Evolutionary conservation across 2,329 filamentous ascomycete species (phyloP), one percentile per base, ranked within the genome.

Genomic region (Xylariales sp.): DNA sequence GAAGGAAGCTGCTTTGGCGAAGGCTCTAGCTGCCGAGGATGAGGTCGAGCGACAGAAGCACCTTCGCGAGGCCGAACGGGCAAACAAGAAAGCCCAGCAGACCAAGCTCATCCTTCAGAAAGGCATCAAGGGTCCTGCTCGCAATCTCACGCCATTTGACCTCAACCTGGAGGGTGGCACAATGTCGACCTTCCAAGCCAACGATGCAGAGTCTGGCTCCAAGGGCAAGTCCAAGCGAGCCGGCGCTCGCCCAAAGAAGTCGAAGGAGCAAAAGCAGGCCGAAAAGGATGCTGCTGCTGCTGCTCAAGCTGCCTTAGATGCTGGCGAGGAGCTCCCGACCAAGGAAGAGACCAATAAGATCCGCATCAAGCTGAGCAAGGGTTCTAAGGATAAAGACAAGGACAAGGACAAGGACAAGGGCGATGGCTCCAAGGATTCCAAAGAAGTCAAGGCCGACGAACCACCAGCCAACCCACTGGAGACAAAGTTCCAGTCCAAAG

Each of bases 61-160:
- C 52, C 70, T 93, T 30, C 83, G 83, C 33, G 90, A 95, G 53
- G 90, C 90, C 16, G 88, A 95, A 53, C 85, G 90, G 40, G 88
- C 88, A 12, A 88, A 88, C 53, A 93, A 94, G 66, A 97, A 95
- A 69, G 90, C 88, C 7, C 85, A 88, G 59, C 87, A 90, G 47
- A 96, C 90, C 14, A 89, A 89, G 64, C 77, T 88, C 44, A 86
- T 93, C 33, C 71, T 96, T 32, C 87, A 93, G 50, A 88, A 89
- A 55, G 88, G 88, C 35, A 86, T 88, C 54, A 95, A 78, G 76
- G 93, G 73, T 54, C 90, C 69, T 53, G 85, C 75, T 2, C 70
- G 78, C 45, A 78, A 75, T 45, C 72, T 87, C 15, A 79, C 81
- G 15, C 78, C 83, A 4, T 68, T 90, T 46, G 85, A 89, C 43